A percentile compares a stretch with the other conserved stretches of the same genome.
These are phyloP conservation scores for Talinum fruticosum DNA, from an alignment of 148 eudicot species.

Conservation along the genomic window DNA sequence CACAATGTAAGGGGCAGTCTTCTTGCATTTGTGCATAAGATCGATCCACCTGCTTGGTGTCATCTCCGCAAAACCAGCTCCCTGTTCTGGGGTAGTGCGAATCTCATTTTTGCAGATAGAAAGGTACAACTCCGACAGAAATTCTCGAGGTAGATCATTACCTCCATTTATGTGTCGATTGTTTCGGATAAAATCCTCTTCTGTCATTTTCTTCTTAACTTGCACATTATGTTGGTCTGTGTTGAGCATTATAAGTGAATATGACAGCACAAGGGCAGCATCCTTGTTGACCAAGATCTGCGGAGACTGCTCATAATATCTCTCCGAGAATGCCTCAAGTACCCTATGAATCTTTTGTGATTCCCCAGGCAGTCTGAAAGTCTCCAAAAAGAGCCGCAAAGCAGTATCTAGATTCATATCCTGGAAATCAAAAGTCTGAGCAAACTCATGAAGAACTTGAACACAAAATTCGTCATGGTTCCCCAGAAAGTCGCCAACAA, in stretches of 20 bases:
- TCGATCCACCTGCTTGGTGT: constrained; percentile 85
- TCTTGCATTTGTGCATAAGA: constrained; percentile 69
- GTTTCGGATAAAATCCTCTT: constrained; percentile 88
- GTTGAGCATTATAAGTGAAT: constrained; percentile 85
- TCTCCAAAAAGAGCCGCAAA: constrained; percentile 37
- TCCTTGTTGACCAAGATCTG: constrained; percentile 76
- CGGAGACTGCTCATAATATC: constrained; percentile 86
- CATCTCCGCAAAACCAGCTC: constrained; percentile 55
- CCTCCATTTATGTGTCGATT: constrained; percentile 85
- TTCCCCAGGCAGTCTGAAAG: constrained; percentile 40
- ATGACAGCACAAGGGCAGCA: constrained; percentile 84
- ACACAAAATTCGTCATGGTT: constrained; percentile 92
- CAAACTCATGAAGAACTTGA: constrained; percentile 93
- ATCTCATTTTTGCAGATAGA: constrained; percentile 83
- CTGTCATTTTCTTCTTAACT: constrained; percentile 95
- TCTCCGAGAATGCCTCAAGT: constrained; percentile 89
- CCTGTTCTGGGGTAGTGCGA: constrained; percentile 79
- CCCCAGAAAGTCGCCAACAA: constrained; percentile 88
- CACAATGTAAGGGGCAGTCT: constrained; percentile 58
- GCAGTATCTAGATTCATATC: constrained; percentile 40
- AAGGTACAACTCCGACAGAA: constrained; percentile 68
- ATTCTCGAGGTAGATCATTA: constrained; percentile 88
- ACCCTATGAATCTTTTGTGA: constrained; percentile 94
- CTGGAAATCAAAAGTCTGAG: constrained; percentile 55
- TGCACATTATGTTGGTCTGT: constrained; percentile 94